Conservation (phyloP, 306 rosid genomes). For the Acacia confusa region DNA sequence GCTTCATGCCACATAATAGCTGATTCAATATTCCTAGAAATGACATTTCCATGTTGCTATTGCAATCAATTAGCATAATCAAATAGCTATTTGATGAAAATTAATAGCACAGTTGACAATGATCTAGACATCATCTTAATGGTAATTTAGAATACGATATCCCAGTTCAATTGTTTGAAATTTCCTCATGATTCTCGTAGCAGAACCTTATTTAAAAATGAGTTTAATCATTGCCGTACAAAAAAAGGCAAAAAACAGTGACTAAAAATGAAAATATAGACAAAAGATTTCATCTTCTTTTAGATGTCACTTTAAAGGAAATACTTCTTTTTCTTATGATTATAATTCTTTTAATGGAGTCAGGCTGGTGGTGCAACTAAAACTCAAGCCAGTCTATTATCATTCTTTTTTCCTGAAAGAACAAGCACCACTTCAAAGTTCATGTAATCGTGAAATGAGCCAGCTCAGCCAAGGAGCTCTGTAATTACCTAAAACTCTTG, state of each 20-base stretch:
- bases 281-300: slow-evolving; percentile 5
- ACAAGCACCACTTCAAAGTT: neutral
- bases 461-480: slow-evolving; percentile 26
- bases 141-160: neutral
- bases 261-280: neutral
- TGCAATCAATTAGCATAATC: slow-evolving; percentile 16
- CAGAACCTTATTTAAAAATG: neutral
- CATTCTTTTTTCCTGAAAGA: neutral
- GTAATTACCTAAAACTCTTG: slow-evolving; percentile 27
- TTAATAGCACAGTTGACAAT: neutral
- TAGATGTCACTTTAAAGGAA: slow-evolving; percentile 4
- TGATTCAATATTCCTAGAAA: slow-evolving; percentile 1
- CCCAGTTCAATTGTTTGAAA: neutral
- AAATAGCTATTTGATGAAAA: slow-evolving; percentile 4
- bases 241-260: neutral
- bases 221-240: neutral
- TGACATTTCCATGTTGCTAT: neutral
- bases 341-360: slow-evolving; percentile 12
- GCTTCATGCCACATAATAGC: neutral
- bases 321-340: neutral
- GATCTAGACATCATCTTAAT: neutral
- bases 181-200: neutral
- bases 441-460: slow-evolving; percentile 20
- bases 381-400: neutral
- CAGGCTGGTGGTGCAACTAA: slow-evolving; percentile 20